Evolutionary conservation across 2,329 filamentous ascomycete species (phyloP).

Genomic region (Botryotinia globosa): DNA sequence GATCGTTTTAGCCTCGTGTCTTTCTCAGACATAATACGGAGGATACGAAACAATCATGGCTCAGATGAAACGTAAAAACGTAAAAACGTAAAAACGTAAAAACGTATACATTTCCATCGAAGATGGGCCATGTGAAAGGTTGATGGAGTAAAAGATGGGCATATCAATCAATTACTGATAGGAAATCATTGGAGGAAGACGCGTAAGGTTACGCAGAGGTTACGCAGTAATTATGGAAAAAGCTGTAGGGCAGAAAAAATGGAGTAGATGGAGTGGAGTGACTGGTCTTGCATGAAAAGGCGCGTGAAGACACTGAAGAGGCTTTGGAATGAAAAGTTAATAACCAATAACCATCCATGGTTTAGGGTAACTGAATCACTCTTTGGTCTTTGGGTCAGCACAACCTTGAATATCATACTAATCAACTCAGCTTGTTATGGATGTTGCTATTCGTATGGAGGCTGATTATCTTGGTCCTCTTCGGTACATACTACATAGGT

Average conservation of each 20-base stretch:
- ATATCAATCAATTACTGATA: neutral
- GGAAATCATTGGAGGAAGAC: neutral
- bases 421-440: conserved; percentile 16
- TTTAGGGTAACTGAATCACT: conserved; percentile 13
- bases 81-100: too few relatives aligned
- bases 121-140: neutral
- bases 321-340: neutral
- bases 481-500: neutral
- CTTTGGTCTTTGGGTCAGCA: conserved; percentile 12
- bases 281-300: conserved; percentile 16
- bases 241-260: neutral
- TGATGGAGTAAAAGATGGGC: neutral
- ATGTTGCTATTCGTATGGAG: conserved; percentile 26
- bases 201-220: too few relatives aligned
- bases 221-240: neutral
- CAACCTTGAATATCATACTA: neutral
- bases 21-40: neutral
- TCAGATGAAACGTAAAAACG: neutral
- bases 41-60: conserved; percentile 12
- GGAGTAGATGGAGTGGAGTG: conserved; percentile 15
- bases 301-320: conserved; percentile 16
- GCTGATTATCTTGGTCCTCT: conserved; percentile 17
- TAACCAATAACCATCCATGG: conserved; percentile 11
- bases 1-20: conserved; percentile 9
- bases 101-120: conserved; percentile 5